A percentile compares a stretch with the other conserved stretches of the same genome.
phyloP scores from a whole-genome alignment of 2,329 filamentous ascomycete genomes.

The Aspergillus unguis region DNA sequence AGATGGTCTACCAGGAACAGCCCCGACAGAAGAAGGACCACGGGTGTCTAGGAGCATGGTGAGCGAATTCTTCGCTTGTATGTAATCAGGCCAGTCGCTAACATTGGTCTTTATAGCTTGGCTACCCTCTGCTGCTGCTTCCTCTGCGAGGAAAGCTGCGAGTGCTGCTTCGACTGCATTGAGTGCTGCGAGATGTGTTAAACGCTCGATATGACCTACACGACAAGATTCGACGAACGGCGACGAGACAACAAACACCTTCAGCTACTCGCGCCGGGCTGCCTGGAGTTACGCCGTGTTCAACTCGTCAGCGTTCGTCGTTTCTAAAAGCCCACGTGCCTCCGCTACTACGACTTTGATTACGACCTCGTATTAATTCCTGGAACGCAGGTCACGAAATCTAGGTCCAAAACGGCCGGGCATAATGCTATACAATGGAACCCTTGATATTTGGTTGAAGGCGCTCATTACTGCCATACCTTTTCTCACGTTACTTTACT shows the following conservation, averaged over 20 bases:
- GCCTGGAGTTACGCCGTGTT: conserved; percentile 11
- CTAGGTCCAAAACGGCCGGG: not conserved
- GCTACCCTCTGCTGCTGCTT: conserved; percentile 62
- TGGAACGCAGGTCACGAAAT: no score
- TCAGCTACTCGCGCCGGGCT: conserved; percentile 5
- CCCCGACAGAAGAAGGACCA: conserved; percentile 48
- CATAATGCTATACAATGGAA: not conserved
- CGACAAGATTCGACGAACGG: conserved; percentile 21
- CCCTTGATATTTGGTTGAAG: not conserved
- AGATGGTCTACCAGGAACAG: conserved; percentile 52
- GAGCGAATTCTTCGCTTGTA: conserved; percentile 17
- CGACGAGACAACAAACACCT: conserved; percentile 8
- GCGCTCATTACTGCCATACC: not conserved
- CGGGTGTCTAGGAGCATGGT: conserved; percentile 53
- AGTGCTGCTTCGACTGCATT: conserved; percentile 62
- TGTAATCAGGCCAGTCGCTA: conserved; percentile 1
- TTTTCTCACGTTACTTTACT: not conserved
- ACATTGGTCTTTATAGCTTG: conserved; percentile 38
- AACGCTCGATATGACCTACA: conserved; percentile 20
- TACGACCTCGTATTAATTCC: no score
- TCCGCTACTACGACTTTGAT: no score
- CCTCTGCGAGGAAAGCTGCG: conserved; percentile 61
- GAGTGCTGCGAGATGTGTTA: conserved; percentile 48
- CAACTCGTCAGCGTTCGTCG: no score
- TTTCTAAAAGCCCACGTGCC: no score